A percentile compares a stretch with the other conserved stretches of the same genome.
Conservation (phyloP, 345 rosid species). For the Acer negundo region DNA sequence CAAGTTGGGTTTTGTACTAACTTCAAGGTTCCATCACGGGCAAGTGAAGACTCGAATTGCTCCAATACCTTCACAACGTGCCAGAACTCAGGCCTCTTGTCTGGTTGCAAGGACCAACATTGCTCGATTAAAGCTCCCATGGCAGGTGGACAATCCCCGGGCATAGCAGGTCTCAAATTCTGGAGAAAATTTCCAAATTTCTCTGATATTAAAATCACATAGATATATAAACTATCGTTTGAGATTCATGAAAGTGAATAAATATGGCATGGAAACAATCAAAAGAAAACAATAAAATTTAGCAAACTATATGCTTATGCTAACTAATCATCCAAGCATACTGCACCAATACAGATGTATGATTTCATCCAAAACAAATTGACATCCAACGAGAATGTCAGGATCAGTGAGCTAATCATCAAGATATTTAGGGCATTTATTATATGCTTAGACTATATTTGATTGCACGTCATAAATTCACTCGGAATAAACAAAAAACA, state of each 20-base stretch:
- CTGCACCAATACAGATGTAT: not conserved
- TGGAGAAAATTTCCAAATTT: constrained; percentile 27
- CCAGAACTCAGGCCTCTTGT: constrained; percentile 94
- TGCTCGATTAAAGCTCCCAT: constrained; percentile 88
- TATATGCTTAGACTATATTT: not conserved
- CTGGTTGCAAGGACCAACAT: constrained; percentile 88
- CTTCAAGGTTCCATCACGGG: constrained; percentile 68
- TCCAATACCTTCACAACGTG: constrained; percentile 90
- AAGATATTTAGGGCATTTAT: not conserved
- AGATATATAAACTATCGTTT: not conserved
- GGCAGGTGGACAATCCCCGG: constrained; percentile 67
- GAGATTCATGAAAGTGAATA: not conserved
- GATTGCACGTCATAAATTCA: not conserved
- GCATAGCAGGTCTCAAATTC: constrained; percentile 85
- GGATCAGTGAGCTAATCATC: not conserved
- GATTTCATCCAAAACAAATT: not conserved
- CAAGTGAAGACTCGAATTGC: constrained; percentile 65
- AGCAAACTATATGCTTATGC: not conserved
- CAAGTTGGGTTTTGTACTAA: constrained; percentile 42
- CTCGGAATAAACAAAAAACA: not conserved
- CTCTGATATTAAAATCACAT: constrained; percentile 3
- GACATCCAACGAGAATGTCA: not conserved
- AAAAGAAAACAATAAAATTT: not conserved
- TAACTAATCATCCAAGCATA: not conserved
- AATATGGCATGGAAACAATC: not conserved